Percentiles rank a stretch among this genome's conserved stretches.
These are phyloP conservation scores for Lithospermum erythrorhizon DNA, from an alignment of 257 asterid species.

Conservation along the genomic window DNA sequence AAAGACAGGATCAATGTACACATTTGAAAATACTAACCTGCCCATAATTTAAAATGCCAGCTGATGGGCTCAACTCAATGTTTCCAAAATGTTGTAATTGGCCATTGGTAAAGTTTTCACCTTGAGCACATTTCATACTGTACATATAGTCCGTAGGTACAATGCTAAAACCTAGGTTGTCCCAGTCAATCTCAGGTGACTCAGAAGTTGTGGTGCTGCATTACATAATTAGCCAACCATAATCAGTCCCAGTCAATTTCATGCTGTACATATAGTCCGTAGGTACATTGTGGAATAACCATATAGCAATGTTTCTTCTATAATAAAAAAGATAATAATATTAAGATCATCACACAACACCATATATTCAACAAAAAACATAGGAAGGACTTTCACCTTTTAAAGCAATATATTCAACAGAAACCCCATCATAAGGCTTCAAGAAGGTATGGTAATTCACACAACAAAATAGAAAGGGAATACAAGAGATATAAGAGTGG, in stretches of 20 bases:
- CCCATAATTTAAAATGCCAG: constrained; percentile 89
- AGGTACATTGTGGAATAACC: constrained; percentile 39
- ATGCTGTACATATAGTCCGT: constrained; percentile 88
- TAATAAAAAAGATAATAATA: too few relatives aligned
- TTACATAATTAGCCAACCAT: background rate
- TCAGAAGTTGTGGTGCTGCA: constrained; percentile 44
- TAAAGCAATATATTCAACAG: too few relatives aligned
- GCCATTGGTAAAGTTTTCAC: constrained; percentile 53
- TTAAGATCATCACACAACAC: background rate
- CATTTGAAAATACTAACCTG: constrained; percentile 41
- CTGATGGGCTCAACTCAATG: constrained; percentile 88
- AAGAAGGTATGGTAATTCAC: too few relatives aligned
- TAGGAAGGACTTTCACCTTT: too few relatives aligned
- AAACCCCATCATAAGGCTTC: background rate
- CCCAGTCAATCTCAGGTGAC: constrained; percentile 83
- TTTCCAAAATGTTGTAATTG: constrained; percentile 80
- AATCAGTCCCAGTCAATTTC: constrained; percentile 35
- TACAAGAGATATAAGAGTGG: too few relatives aligned
- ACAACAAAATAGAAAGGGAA: too few relatives aligned
- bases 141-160: constrained; percentile 87
- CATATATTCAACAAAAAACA: too few relatives aligned
- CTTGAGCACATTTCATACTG: constrained; percentile 67
- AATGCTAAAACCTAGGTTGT: constrained; percentile 69
- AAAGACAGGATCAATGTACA: background rate
- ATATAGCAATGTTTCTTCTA: too few relatives aligned